Evolutionary conservation across 2,329 filamentous ascomycete genomes (phyloP), one percentile per base, ranked within the genome.

Genomic region (Metarhizium robertsii): DNA sequence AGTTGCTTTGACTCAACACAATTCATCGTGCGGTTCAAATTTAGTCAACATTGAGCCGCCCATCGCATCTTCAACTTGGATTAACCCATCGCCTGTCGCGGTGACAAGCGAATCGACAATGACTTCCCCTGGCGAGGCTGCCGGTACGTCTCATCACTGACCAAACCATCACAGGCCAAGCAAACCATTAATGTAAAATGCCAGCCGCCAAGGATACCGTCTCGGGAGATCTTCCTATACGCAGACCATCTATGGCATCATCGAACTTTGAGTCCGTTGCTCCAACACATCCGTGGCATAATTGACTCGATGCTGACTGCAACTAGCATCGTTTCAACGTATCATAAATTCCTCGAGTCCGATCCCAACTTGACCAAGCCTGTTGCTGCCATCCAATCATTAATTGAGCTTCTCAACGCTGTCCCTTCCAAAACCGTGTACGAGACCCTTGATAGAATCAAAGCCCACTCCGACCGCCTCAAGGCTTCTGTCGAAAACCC

Each of bases 361-460:
- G 91, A 97, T 69, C 80, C 87, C 11, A 89, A 95, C 59, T 80
- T 97, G 53, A 96, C 92, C 40, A 96, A 96, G 83, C 92, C 94
- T 60, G 89, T 99, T 55, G 94, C 94, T 20, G 91, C 92, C 57
- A 96, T 96, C 67, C 90, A 95, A 74, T 86, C 91, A 32, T 80
- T 99, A 57, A 94, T 97, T 62, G 84, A 87, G 66, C 86, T 94
- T 58, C 87, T 97, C 57, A 86, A 87, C 66, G 81, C 87, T 60
- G 88, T 86, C 49, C 85, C 86, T 59, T 86, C 90, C 6, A 88
- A 86, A 25, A 99, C 94, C 56, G 90, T 96, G 64, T 92, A 88
- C 73, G 94, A 99, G 76, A 96, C 92, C 40, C 87, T 97, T 68
- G 87, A 92, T 63, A 83, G 92, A 49, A 82, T 97, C 60, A 85